These are phyloP conservation scores for Kurtzmaniella quercitrusa DNA, from an alignment of 1,139 yeast genomes.

Conservation along the genomic window DNA sequence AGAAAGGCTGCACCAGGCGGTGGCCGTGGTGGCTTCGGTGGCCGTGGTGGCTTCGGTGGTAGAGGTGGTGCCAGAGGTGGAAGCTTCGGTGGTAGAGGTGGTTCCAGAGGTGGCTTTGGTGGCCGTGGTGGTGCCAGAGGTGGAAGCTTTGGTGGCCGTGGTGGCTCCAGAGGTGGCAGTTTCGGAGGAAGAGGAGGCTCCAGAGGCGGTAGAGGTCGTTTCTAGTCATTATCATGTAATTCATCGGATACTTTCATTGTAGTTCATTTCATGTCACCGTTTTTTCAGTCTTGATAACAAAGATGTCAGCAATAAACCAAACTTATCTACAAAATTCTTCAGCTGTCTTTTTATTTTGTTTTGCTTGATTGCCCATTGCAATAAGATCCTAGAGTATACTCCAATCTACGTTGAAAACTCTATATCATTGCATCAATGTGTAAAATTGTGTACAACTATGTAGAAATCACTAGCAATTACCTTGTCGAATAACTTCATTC, in stretches of 20 bases:
- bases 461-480: too few species aligned
- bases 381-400: too few species aligned
- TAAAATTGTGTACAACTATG: too few species aligned
- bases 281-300: too few species aligned
- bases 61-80: constrained; percentile 45
- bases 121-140: constrained; percentile 25
- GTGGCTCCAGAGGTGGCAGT: constrained; percentile 41
- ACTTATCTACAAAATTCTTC: too few species aligned
- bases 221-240: constrained; percentile 7
- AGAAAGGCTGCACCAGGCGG: constrained; percentile 56
- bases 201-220: constrained; percentile 35
- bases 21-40: constrained; percentile 24
- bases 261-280: too few species aligned
- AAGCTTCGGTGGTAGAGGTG: constrained; percentile 22
- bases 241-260: not conserved
- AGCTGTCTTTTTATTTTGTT: too few species aligned
- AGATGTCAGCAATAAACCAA: too few species aligned
- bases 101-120: constrained; percentile 19
- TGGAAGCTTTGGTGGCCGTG: constrained; percentile 33
- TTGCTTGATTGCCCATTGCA: too few species aligned
- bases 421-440: too few species aligned
- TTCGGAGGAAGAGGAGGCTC: constrained; percentile 40
- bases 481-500: too few species aligned
- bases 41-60: constrained; percentile 38
- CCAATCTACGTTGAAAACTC: too few species aligned